These are phyloP conservation scores for Phytophthora hibernalis DNA, from an alignment of 352 stramenopile species.

Conservation along the genomic window DNA sequence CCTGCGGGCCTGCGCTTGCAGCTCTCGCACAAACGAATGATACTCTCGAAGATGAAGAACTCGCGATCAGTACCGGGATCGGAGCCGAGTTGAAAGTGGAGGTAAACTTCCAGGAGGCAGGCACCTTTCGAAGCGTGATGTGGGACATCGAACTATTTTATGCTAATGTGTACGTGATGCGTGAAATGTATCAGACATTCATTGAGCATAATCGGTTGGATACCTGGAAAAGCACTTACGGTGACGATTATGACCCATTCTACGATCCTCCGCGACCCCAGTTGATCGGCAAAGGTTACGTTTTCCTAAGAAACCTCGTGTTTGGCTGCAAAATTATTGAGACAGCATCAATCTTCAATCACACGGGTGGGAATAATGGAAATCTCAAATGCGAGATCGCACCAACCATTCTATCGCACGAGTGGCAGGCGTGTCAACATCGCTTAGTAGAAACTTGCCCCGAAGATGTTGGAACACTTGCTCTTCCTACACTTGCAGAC, in stretches of 20 bases:
- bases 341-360: slow-evolving; percentile 64
- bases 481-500: slow-evolving; percentile 49
- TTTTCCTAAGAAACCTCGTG: slow-evolving; percentile 68
- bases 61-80: slow-evolving; percentile 57
- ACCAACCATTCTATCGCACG: slow-evolving; percentile 70
- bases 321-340: slow-evolving; percentile 75
- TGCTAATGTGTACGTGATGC: slow-evolving; percentile 82
- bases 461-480: slow-evolving; percentile 43
- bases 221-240: slow-evolving; percentile 44
- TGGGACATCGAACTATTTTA: slow-evolving; percentile 88
- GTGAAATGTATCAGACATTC: slow-evolving; percentile 90
- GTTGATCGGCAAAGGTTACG: slow-evolving; percentile 76
- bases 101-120: slow-evolving; percentile 79
- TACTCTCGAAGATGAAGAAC: slow-evolving; percentile 66
- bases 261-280: slow-evolving; percentile 73
- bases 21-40: slow-evolving; percentile 35
- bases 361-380: slow-evolving; percentile 45
- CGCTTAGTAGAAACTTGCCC: slow-evolving; percentile 64
- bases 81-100: slow-evolving; percentile 76
- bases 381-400: slow-evolving; percentile 66
- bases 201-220: slow-evolving; percentile 72
- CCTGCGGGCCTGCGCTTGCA: slow-evolving; percentile 39
- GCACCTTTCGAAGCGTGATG: slow-evolving; percentile 76
- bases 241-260: slow-evolving; percentile 73
- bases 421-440: slow-evolving; percentile 79